Evolutionary conservation across 164 flowering plant genomes (phyloP).

Genomic region (Aristolochia californica): DNA sequence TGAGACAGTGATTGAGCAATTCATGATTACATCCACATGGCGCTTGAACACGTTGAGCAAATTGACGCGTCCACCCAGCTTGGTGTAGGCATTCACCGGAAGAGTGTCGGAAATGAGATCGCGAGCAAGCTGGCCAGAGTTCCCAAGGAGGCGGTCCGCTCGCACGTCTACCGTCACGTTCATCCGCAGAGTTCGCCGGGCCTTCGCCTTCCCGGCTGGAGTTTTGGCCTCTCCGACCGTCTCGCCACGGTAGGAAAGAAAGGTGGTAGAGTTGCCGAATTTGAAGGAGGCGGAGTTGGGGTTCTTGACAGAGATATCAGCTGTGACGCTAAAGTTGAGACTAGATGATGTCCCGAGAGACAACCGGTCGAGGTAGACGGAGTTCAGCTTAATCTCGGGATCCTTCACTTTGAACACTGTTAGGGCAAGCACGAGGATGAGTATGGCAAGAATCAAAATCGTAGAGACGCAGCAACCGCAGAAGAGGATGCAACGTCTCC

Average conservation of each 20-base stretch:
- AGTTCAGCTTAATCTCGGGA: slow-evolving; percentile 34
- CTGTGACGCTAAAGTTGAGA: slow-evolving; percentile 32
- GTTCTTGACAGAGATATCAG: slow-evolving; percentile 46
- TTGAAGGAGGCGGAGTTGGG: slow-evolving; percentile 49
- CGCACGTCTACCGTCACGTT: slow-evolving; percentile 38
- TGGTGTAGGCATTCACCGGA: slow-evolving; percentile 28
- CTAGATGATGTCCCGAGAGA: slow-evolving; percentile 21
- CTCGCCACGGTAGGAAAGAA: slow-evolving; percentile 26
- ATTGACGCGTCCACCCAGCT: slow-evolving; percentile 39
- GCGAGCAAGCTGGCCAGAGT: slow-evolving; percentile 15
- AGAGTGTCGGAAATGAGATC: slow-evolving; percentile 26
- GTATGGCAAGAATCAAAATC: slow-evolving; percentile 19
- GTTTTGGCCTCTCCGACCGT: slow-evolving; percentile 39
- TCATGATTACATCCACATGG: slow-evolving; percentile 39
- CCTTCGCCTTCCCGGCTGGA: slow-evolving; percentile 37
- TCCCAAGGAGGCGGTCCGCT: slow-evolving; percentile 13
- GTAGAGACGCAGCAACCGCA: slow-evolving; percentile 5
- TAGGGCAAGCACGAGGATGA: slow-evolving; percentile 24
- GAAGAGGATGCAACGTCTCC: background rate
- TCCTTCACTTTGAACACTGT: slow-evolving; percentile 43
- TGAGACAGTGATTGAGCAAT: slow-evolving; percentile 30
- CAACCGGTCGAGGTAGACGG: slow-evolving; percentile 18
- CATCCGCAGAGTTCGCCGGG: slow-evolving; percentile 35
- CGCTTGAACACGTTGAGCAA: slow-evolving; percentile 23
- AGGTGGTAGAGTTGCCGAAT: slow-evolving; percentile 37